phyloP scores from a whole-genome alignment of 192 early-diverging fungal species.

The Coemansia sp. region DNA sequence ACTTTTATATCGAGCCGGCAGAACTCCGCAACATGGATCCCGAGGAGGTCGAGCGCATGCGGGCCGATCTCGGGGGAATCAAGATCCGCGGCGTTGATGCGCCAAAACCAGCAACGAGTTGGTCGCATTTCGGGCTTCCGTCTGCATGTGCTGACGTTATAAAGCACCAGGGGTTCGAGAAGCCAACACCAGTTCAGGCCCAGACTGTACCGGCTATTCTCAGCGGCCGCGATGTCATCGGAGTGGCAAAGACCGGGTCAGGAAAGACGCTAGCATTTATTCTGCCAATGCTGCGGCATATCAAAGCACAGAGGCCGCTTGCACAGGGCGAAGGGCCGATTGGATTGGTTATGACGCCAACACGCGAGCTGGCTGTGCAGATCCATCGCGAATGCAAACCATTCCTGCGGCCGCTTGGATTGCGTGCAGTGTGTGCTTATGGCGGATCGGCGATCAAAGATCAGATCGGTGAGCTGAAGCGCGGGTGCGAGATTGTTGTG shows the following conservation, averaged over 20 bases:
- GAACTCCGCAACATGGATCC: conserved; percentile 79
- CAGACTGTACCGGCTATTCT: conserved; percentile 96
- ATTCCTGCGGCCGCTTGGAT: conserved; percentile 83
- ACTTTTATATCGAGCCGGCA: conserved; percentile 95
- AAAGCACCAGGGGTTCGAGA: conserved; percentile 63
- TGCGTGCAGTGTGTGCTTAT: conserved; percentile 87
- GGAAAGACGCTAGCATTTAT: conserved; percentile 95
- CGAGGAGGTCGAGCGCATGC: conserved; percentile 81
- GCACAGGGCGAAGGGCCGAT: conserved; percentile 81
- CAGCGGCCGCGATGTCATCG: conserved; percentile 93
- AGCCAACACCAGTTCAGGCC: conserved; percentile 86
- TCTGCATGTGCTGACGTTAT: conserved; percentile 60
- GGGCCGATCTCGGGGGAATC: conserved; percentile 87
- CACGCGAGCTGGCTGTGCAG: conserved; percentile 89
- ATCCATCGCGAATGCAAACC: conserved; percentile 91
- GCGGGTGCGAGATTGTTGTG: conserved; percentile 88
- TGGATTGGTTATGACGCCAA: conserved; percentile 88
- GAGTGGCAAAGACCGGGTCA: conserved; percentile 91
- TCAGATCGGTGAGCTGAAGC: conserved; percentile 86
- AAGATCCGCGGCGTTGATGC: conserved; percentile 89
- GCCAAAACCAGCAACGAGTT: conserved; percentile 91
- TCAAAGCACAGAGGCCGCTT: conserved; percentile 83
- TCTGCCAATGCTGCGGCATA: conserved; percentile 92
- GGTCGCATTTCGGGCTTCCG: conserved; percentile 96
- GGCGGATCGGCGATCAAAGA: conserved; percentile 85